Evolutionary conservation across 169 alveolate genomes (phyloP).

Genomic region (Theileria sp.): DNA sequence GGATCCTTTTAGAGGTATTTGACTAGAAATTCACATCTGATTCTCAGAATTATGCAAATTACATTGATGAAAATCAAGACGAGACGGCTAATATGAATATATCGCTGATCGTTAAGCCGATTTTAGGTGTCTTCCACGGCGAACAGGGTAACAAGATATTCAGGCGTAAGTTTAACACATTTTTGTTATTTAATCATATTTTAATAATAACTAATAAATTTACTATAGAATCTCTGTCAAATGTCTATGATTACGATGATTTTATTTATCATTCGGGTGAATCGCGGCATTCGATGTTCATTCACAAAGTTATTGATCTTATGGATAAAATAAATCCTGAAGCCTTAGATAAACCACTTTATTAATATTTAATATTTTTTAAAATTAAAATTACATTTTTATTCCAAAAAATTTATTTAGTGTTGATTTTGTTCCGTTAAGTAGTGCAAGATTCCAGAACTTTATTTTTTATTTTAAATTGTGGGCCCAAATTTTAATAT

Average conservation of each 20-base stretch:
- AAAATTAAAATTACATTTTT: neutral
- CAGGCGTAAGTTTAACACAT: slow-evolving; percentile 59
- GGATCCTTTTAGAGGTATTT: slow-evolving; percentile 68
- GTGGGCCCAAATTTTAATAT: neutral
- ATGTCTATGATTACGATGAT: slow-evolving; percentile 40
- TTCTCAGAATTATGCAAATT: slow-evolving; percentile 53
- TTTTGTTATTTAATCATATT: neutral
- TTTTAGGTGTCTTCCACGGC: slow-evolving; percentile 79
- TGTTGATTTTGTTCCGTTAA: neutral
- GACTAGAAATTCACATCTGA: slow-evolving; percentile 26
- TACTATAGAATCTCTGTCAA: slow-evolving; percentile 43
- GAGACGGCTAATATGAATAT: slow-evolving; percentile 37
- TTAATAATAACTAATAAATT: neutral
- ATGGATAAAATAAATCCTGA: slow-evolving; percentile 64
- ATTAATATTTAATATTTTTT: slow-evolving; percentile 22
- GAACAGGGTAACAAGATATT: slow-evolving; percentile 71
- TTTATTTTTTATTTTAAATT: neutral
- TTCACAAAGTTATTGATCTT: slow-evolving; percentile 56
- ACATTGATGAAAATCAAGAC: slow-evolving; percentile 51
- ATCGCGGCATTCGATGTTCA: slow-evolving; percentile 47
- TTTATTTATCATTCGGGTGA: slow-evolving; percentile 38
- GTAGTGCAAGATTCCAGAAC: slow-evolving; percentile 12
- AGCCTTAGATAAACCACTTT: slow-evolving; percentile 48
- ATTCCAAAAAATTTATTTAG: neutral
- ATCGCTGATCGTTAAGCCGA: slow-evolving; percentile 73